A percentile compares a stretch with the other conserved stretches of the same genome.
Conservation (phyloP, 441 rosid species). For the Erodium trifolium region DNA sequence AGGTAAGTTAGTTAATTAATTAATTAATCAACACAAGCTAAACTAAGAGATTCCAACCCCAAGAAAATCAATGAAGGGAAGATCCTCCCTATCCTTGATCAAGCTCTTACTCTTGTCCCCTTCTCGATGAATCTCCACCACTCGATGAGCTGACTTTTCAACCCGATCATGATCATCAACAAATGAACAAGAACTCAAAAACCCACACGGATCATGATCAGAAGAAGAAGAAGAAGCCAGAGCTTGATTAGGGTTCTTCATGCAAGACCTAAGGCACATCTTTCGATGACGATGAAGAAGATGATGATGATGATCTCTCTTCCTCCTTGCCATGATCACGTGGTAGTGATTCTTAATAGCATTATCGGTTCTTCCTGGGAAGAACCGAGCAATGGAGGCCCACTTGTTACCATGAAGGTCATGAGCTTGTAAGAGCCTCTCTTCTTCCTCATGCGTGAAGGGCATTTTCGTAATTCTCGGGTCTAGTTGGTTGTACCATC, state of each 20-base stretch:
- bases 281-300: slow-evolving; percentile 1
- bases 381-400: slow-evolving; percentile 63
- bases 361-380: slow-evolving; percentile 94
- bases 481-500: slow-evolving; percentile 97
- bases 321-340: slow-evolving; percentile 71
- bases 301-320: neutral
- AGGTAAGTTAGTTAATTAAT: neutral
- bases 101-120: neutral
- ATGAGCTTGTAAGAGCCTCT: slow-evolving; percentile 68
- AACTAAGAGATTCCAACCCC: slow-evolving; percentile 6
- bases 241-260: neutral
- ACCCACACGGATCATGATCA: neutral
- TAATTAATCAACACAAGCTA: neutral
- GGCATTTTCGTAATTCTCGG: slow-evolving; percentile 84
- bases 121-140: neutral
- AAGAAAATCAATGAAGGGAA: slow-evolving; percentile 6
- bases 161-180: neutral
- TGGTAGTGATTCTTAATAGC: slow-evolving; percentile 99
- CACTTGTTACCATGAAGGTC: slow-evolving; percentile 26
- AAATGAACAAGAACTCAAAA: neutral
- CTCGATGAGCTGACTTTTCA: neutral
- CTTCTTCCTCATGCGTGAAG: slow-evolving; percentile 83
- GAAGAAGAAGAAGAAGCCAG: too few relatives aligned
- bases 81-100: neutral
- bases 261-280: neutral